Evolutionary conservation across 768 basidiomycete species (phyloP), one percentile per base, ranked within the genome.

Genomic region (Leucogyrophana mollusca): DNA sequence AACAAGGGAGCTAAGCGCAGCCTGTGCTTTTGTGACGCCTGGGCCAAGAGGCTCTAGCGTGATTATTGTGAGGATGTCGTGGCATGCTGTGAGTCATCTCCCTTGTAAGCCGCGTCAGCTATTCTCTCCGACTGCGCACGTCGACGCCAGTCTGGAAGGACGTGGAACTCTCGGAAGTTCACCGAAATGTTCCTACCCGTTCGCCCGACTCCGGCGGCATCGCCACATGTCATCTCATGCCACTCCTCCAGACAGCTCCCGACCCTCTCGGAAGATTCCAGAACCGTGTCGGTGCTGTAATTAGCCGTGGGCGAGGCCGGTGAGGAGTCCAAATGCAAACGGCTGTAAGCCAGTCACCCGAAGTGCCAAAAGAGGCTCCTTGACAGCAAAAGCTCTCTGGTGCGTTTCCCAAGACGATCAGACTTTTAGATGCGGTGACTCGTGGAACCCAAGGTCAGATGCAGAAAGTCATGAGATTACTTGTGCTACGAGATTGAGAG

Each of bases 101-200:
- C 22, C 27, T 30, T 13, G 16, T 33, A 2, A 10, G 20, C 47
- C 20, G 22, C 36, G 32, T 49, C 35, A 44, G 21, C 18, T 18
- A 18, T 30, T 30, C 27, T n/a, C 7, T 37, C 30, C 20, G 17
- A 14, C 20, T 13, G 16, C 42, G 42, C 20, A 30, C 13, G 10
- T 37, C 17, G 22, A n/a, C 13, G 14, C 18, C 21, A 20, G 34
- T 17, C 47, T 39, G 8, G 36, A 49, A 45, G 25, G 48, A 37
- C 43, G 27, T 49, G 44, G 45, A 49, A 49, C 13, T 36, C 43
- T 40, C 4, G 17, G 22, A 23, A 18, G 21, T 6, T 43, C 16
- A 45, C 46, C 50, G 44, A 55, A 62, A 61, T 23, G 42, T 61
- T 61, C 60, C 43, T 13, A 11, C 21, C 4, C 9, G 14, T 53